Evolutionary conservation across 306 rosid species (phyloP), one percentile per base, ranked within the genome.

Genomic region (Castanea sativa): DNA sequence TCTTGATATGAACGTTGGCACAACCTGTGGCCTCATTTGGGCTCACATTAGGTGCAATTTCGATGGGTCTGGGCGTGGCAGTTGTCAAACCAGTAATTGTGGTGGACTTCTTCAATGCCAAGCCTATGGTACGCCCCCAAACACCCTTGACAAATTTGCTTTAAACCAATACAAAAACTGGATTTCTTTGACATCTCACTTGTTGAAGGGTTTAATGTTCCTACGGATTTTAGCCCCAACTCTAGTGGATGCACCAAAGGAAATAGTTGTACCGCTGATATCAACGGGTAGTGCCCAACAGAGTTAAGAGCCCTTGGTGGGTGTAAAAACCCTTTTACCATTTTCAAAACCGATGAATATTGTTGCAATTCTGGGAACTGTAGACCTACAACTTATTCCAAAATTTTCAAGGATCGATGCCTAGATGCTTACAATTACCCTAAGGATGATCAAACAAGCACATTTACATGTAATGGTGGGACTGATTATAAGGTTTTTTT

Each of bases 161-260:
- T 76, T 80, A 1, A 76, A 77, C 69, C 76, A 73, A 32, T 56
- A 1, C 35, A 29, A 16, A 5, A 57, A 73, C 70, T 27, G 18
- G 88, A 85, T 55, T 81, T 78, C 73, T 4, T 61, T 5, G 81
- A 71, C 56, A 78, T 83, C 45, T 83, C 83, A 1, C 71, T 83
- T 0, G 70, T 76, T 6, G 75, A 79, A 14, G 89, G 86, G 23
- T 85, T 85, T 58, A 85, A 85, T 32, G 64, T 85, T 11, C 73
- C 80, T 1, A 80, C 83, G 76, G 80, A 80, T 16, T 69, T 83
- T 4, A 69, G 81, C 14, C 81, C 87, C 0, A 35, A 8, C 43
- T 35, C 2, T 35, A 1, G 7, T 35, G 2, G 41, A 2, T 35
- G 41, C 41, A 6, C 41, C 8, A 35, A 2, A 35, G 41, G 41